Percentiles rank a stretch among this genome's conserved stretches.
phyloP scores from a whole-genome alignment of 2,329 filamentous ascomycete species.

The Sclerotinia minor region DNA sequence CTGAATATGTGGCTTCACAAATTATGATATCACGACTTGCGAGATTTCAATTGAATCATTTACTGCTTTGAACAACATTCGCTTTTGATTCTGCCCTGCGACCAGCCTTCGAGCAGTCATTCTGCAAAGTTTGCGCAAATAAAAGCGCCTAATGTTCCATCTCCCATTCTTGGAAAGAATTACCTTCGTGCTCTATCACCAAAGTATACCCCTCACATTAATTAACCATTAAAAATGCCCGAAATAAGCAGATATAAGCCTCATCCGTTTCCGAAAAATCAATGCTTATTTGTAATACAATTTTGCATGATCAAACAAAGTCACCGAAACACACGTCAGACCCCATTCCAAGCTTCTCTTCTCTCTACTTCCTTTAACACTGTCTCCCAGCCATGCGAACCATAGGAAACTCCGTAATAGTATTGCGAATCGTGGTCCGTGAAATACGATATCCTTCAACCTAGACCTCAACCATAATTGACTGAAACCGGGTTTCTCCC shows the following conservation, averaged over 20 bases:
- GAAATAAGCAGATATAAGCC: not conserved
- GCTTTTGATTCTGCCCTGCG: not conserved
- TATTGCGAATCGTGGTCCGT: not conserved
- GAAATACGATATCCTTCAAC: not conserved
- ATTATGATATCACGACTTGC: not conserved
- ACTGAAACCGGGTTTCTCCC: not conserved
- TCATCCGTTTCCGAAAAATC: not conserved
- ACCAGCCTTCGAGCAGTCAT: not conserved
- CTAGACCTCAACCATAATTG: not conserved
- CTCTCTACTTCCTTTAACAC: too few species aligned
- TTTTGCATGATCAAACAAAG: not conserved
- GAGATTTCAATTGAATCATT: not conserved
- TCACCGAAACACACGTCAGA: not conserved
- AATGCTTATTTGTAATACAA: not conserved
- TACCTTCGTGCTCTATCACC: not conserved
- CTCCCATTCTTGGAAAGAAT: not conserved
- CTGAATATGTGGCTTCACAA: not conserved
- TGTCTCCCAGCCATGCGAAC: not conserved
- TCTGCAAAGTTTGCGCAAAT: not conserved
- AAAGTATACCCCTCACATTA: not conserved
- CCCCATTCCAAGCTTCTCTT: not conserved
- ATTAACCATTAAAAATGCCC: not conserved
- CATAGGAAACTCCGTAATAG: accelerated
- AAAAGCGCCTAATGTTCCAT: too few species aligned
- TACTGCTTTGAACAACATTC: not conserved